Evolutionary conservation across 1,139 yeast species (phyloP).

Genomic region (Saccharomyces hybrid): DNA sequence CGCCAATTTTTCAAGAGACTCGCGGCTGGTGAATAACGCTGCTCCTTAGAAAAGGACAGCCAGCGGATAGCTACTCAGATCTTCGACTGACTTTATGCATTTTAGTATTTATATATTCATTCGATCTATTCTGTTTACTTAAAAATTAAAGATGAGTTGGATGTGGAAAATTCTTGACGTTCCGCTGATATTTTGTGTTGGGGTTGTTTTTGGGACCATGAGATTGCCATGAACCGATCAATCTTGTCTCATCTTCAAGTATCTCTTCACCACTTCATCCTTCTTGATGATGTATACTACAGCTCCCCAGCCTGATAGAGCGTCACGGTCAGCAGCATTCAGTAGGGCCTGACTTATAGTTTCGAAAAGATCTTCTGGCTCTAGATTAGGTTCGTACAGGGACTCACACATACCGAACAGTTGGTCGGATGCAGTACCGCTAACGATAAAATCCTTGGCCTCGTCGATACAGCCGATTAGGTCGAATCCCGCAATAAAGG

Average conservation of each 20-base stretch:
- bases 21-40: background rate
- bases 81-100: background rate
- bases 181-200: background rate
- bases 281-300: constrained; percentile 88
- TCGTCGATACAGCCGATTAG: constrained; percentile 94
- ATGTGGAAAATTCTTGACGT: background rate
- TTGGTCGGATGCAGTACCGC: constrained; percentile 95
- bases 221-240: constrained; percentile 23
- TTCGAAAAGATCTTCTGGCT: constrained; percentile 93
- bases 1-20: background rate
- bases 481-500: constrained; percentile 94
- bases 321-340: constrained; percentile 96
- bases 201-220: background rate
- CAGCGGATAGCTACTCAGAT: background rate
- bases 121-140: constrained; percentile 4
- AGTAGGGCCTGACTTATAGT: constrained; percentile 90
- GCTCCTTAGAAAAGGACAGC: background rate
- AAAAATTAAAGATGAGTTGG: background rate
- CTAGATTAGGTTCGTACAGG: constrained; percentile 88
- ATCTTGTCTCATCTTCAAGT: constrained; percentile 93
- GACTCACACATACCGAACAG: constrained; percentile 98
- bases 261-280: constrained; percentile 81
- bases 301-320: constrained; percentile 98
- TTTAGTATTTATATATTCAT: constrained; percentile 4
- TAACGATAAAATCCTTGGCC: constrained; percentile 92